Percentiles rank a stretch among this genome's conserved stretches.
Evolutionary conservation across 1,284 basidiomycete species (phyloP).

Genomic region (Porodaedalea pini): DNA sequence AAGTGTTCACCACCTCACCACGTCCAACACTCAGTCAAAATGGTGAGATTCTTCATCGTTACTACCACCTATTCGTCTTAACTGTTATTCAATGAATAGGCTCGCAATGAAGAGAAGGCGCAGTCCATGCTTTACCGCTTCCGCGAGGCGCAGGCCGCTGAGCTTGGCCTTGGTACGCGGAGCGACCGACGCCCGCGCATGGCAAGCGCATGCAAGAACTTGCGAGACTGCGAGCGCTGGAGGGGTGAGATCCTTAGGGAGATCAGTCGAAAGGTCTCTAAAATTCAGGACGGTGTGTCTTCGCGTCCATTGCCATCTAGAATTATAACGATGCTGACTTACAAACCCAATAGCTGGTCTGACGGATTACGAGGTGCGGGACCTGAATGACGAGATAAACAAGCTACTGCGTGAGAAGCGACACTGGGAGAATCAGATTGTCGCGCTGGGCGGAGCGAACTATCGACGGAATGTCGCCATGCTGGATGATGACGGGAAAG

Average conservation of each 20-base stretch:
- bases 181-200: slow-evolving; percentile 83
- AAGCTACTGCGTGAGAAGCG: slow-evolving; percentile 91
- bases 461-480: slow-evolving; percentile 89
- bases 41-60: no score
- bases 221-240: slow-evolving; percentile 95
- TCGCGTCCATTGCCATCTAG: not conserved
- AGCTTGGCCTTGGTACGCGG: slow-evolving; percentile 85
- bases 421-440: slow-evolving; percentile 98
- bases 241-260: slow-evolving; percentile 92
- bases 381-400: slow-evolving; percentile 98
- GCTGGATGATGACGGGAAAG: slow-evolving; percentile 90
- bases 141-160: slow-evolving; percentile 92
- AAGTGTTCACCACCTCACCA: not conserved
- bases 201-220: slow-evolving; percentile 85
- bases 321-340: not conserved
- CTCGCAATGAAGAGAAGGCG: slow-evolving; percentile 95
- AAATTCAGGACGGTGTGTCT: slow-evolving; percentile 90
- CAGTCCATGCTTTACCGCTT: slow-evolving; percentile 99
- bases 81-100: slow-evolving; percentile 43
- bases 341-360: slow-evolving; percentile 62
- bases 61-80: not conserved
- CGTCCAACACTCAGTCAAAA: not conserved
- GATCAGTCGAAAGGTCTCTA: slow-evolving; percentile 93
- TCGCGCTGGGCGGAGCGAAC: slow-evolving; percentile 93
- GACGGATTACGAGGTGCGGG: slow-evolving; percentile 94